Base-by-base conservation (phyloP, 768 basidiomycete species). In the Leccinum subtestaceum region DNA sequence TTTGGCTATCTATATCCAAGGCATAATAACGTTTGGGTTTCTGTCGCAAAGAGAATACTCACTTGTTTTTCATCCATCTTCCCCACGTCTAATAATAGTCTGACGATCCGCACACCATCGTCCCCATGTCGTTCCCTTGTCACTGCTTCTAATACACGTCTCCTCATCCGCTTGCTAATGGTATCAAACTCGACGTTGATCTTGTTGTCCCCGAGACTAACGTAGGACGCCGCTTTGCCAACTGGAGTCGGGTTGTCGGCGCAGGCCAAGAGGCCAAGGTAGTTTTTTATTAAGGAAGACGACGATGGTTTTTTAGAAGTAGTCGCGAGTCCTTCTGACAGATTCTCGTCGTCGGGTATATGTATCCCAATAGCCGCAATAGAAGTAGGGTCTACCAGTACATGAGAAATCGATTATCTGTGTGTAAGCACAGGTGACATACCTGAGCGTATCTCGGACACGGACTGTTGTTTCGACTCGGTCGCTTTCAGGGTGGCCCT, bases 41-140 rank as follows among this genome's bases (percentile, higher is more conserved):
- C 32, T 32, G 32, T 12, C 32, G 32, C 54, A 32, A 32, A 12
- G 11, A 32, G 4, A 32, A 32, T 64, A 23, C 63, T 95, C 4
- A 32, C 32, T 32, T 12, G 32, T 32, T 32, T 32, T 32, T 32
- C 32, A 4, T 32, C 93, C 81, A 95, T 87, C 74, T 97, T 97
- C 6, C 93, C 94, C 5, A 86, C 86, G 58, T 89, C 85, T 55
- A 91, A 69, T 32, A 98, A 74, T 23, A 96, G 75, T 49, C 89
- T 82, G 55, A 98, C 72, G 48, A 98, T 87, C 55, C 95, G 81
- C 5, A 95, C 87, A 25, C 31, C 31, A 32, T 32, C 32, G 32
- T 32, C 32, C 1, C 32, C 11, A 12, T 32, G 32, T 4, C 32
- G 32, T 32, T 32, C 32, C 32, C 32, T 32, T 4, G 32, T 32